These are phyloP conservation scores for Fusarium hostae DNA, from an alignment of 2,329 filamentous ascomycete genomes.

Conservation along the genomic window DNA sequence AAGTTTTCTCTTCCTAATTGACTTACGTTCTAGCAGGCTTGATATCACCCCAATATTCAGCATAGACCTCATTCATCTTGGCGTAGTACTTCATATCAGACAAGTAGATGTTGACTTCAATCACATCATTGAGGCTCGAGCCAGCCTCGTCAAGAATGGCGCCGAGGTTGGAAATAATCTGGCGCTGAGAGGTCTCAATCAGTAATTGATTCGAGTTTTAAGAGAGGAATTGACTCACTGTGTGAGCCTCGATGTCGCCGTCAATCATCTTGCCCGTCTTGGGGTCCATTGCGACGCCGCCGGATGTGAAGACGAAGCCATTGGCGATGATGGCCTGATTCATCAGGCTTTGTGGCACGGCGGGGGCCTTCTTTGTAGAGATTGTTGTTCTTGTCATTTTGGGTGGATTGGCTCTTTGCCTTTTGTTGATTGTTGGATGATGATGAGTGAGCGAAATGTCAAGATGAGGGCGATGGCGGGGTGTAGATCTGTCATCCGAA, in stretches of 20 bases:
- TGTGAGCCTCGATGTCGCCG: slow-evolving; percentile 74
- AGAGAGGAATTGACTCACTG: slow-evolving; percentile 48
- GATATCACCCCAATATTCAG: slow-evolving; percentile 69
- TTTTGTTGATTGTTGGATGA: neutral
- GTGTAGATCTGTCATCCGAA: slow-evolving; percentile 24
- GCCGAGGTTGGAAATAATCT: slow-evolving; percentile 74
- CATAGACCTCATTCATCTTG: slow-evolving; percentile 79
- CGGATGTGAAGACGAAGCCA: slow-evolving; percentile 75
- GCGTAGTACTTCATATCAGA: slow-evolving; percentile 77
- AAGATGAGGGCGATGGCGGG: slow-evolving; percentile 4
- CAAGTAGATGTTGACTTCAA: slow-evolving; percentile 79
- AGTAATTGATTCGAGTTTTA: neutral
- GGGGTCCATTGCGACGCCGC: slow-evolving; percentile 72
- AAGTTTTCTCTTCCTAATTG: fast-evolving
- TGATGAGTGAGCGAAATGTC: neutral
- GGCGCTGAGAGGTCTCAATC: slow-evolving; percentile 50
- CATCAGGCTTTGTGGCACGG: slow-evolving; percentile 31
- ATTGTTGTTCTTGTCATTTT: slow-evolving; percentile 40
- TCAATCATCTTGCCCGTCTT: slow-evolving; percentile 67
- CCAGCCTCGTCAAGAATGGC: slow-evolving; percentile 76
- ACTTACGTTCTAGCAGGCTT: slow-evolving; percentile 55
- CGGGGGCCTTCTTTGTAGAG: slow-evolving; percentile 41
- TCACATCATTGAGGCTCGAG: slow-evolving; percentile 70
- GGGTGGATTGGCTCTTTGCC: neutral
- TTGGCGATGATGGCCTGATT: slow-evolving; percentile 60